Conservation (phyloP, 2,329 filamentous ascomycete species). For the Aciculosporium take region DNA sequence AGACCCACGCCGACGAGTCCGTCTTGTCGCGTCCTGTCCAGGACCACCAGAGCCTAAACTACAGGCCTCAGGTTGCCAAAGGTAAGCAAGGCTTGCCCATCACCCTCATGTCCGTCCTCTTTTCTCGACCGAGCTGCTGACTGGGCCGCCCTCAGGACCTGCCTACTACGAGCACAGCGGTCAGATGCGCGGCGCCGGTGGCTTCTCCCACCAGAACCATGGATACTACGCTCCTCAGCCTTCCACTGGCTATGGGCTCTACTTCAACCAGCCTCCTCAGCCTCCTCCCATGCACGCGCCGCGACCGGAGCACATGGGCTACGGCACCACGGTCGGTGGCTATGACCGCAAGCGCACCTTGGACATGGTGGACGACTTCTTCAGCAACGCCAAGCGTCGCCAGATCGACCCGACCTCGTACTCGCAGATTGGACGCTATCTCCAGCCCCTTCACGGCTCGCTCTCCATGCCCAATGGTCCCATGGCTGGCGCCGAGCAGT, state of each 20-base stretch:
- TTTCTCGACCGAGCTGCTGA: constrained; percentile 3
- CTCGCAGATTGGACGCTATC: constrained; percentile 74
- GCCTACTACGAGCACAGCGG: constrained; percentile 52
- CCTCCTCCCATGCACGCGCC: constrained; percentile 38
- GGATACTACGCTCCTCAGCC: constrained; percentile 45
- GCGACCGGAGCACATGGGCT: constrained; percentile 48
- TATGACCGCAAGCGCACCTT: constrained; percentile 73
- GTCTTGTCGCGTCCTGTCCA: constrained; percentile 45
- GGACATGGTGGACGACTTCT: constrained; percentile 86
- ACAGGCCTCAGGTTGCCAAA: constrained; percentile 39
- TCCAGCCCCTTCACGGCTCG: constrained; percentile 66
- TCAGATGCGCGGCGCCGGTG: constrained; percentile 42
- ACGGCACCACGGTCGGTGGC: constrained; percentile 35
- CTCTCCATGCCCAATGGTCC: constrained; percentile 45
- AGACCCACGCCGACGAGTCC: constrained; percentile 90
- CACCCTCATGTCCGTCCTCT: constrained; percentile 7
- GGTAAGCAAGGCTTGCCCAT: constrained; percentile 24
- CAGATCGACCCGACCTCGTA: constrained; percentile 85
- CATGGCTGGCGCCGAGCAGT: constrained; percentile 34
- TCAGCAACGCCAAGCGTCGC: constrained; percentile 81
- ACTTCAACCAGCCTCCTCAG: constrained; percentile 56
- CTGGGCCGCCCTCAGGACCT: constrained; percentile 26
- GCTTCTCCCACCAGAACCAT: constrained; percentile 41
- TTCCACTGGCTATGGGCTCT: constrained; percentile 54
- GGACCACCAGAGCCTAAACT: constrained; percentile 40